Conservation (phyloP, 441 rosid species). For the Aleurites moluccanus region DNA sequence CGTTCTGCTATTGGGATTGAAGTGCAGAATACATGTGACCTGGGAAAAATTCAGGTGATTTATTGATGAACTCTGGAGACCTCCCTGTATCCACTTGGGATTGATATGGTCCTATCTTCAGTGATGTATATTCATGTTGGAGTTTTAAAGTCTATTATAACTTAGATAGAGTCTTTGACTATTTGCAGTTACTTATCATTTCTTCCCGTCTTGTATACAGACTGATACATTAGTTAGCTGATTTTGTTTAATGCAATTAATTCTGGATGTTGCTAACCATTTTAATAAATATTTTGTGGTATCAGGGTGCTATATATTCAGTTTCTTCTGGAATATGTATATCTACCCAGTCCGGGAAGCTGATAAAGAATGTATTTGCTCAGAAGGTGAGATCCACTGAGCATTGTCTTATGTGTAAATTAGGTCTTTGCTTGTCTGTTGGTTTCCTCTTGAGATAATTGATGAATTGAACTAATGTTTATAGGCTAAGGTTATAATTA, state of each 20-base stretch:
- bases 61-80: background rate
- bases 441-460: background rate
- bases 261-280: background rate
- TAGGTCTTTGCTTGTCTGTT: background rate
- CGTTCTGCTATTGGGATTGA: slow-evolving; percentile 40
- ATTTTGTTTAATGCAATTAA: background rate
- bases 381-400: slow-evolving; percentile 50
- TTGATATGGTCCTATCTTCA: background rate
- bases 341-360: slow-evolving; percentile 37
- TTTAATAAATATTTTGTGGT: slow-evolving; percentile 8
- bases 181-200: too few relatives aligned
- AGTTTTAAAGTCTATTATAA: too few relatives aligned
- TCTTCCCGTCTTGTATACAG: too few relatives aligned
- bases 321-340: slow-evolving; percentile 34
- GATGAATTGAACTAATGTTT: background rate
- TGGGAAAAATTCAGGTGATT: slow-evolving; percentile 40
- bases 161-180: too few relatives aligned
- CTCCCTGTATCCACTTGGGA: too few relatives aligned
- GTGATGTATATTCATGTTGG: background rate
- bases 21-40: slow-evolving; percentile 34
- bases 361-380: slow-evolving; percentile 47
- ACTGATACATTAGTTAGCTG: background rate
- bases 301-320: slow-evolving; percentile 42
- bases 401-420: background rate
- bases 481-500: background rate